phyloP scores from a whole-genome alignment of 2,329 filamentous ascomycete species.

The Colletotrichum eleusines region DNA sequence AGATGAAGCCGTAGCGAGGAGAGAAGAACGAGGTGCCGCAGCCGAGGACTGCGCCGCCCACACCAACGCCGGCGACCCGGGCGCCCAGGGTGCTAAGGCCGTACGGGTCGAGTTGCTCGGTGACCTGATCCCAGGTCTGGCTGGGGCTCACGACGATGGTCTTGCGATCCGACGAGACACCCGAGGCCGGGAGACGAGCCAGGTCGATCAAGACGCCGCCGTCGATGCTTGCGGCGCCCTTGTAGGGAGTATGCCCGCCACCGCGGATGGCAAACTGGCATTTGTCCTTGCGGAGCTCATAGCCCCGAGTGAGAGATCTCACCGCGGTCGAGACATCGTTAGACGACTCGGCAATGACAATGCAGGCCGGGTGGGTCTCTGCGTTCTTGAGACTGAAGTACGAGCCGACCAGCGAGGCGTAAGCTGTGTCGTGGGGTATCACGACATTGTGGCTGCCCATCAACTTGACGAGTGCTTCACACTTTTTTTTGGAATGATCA shows the following conservation, averaged over 20 bases:
- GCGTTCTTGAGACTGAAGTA: conserved; percentile 17
- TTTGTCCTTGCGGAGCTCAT: not conserved
- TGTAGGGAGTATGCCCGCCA: conserved; percentile 29
- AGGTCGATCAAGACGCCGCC: conserved; percentile 31
- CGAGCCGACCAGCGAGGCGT: conserved; percentile 12
- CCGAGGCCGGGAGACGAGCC: not conserved
- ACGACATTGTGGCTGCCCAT: conserved; percentile 1
- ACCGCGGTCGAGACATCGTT: conserved; percentile 34
- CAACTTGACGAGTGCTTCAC: conserved; percentile 8
- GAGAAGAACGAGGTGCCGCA: conserved; percentile 36
- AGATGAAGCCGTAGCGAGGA: conserved; percentile 26
- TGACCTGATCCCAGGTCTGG: conserved; percentile 56
- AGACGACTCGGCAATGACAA: conserved; percentile 28
- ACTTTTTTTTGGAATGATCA: not conserved
- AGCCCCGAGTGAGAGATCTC: not conserved
- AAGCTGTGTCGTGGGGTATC: not conserved
- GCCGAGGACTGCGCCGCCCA: conserved; percentile 49
- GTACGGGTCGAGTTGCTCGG: conserved; percentile 49
- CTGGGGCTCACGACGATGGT: conserved; percentile 53
- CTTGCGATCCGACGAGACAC: conserved; percentile 47
- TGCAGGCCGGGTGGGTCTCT: conserved; percentile 25
- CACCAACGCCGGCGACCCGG: conserved; percentile 54
- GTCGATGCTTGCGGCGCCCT: conserved; percentile 39
- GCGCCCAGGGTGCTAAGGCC: conserved; percentile 55
- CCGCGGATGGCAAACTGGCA: conserved; percentile 37